Evolutionary conservation across 1,139 yeast genomes (phyloP), one percentile per base, ranked within the genome.

Genomic region (Saccharomyces hybrid): DNA sequence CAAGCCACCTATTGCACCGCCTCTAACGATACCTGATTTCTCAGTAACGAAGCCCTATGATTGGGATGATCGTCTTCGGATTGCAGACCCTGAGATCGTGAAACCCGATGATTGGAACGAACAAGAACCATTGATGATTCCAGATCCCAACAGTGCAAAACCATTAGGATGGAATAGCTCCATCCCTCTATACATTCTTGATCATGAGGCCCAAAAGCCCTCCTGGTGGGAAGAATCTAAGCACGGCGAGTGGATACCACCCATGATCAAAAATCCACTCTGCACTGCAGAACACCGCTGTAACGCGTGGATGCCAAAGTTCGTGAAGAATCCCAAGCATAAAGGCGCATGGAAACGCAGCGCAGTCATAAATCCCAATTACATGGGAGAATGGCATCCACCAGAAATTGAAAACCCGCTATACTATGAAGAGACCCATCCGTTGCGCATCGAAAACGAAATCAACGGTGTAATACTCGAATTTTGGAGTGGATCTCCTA

Each of bases 21-120:
- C 90, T 11, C 69, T 71, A 56, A 81, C 78, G 62, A 76, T 90
- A 53, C 75, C 74, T 7, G 96, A 90, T 68, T 73, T 72, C n/a
- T 63, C 71, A 7, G 95, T 84, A 60, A 53, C 52, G 20, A 85
- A 86, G 73, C 97, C 97, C 3, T 78, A 65, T 0, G 84, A 84
- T 65, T 90, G 97, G 97, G 93, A 82, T 58, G 96, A 88, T 50
- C 77, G 76, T 30, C 75, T 74, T 57, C 70, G 65, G 50, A 86
- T 90, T 55, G 79, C 82, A 26, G 97, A 90, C 70, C 89, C 90
- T 20, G 74, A 74, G 4, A 73, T 77, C 57, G 73, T 79, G 27
- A 87, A 88, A 70, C 97, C 97, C 3, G 86, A 73, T 2, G 93
- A 86, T 67, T 90, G 95, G 85, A 95, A 89, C 63, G 88, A 82